phyloP scores from a whole-genome alignment of 2,329 filamentous ascomycete species.

The Penicillium sp. region DNA sequence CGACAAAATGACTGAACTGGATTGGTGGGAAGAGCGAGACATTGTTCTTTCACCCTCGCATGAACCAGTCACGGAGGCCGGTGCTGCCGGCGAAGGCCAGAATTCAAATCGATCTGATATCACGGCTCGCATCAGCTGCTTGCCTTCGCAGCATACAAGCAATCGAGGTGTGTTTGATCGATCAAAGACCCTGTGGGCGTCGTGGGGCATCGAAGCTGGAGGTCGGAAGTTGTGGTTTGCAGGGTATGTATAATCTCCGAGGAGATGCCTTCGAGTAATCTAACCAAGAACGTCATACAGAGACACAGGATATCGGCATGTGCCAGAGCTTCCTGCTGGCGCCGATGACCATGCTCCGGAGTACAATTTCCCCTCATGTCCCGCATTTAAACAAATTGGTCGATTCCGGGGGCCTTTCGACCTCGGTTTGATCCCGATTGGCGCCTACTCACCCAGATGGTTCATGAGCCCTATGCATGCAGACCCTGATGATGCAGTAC shows the following conservation, averaged over 20 bases:
- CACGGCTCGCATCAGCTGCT: conserved; percentile 61
- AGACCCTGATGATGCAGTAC: conserved; percentile 76
- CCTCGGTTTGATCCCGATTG: conserved; percentile 84
- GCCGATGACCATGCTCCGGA: too few relatives aligned
- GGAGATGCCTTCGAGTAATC: too few relatives aligned
- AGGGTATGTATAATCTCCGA: conserved; percentile 50
- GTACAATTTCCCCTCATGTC: conserved; percentile 62
- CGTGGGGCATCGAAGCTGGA: conserved; percentile 68
- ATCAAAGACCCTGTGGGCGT: conserved; percentile 72
- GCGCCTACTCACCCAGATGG: conserved; percentile 73
- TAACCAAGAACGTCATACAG: too few relatives aligned
- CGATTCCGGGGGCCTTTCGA: conserved; percentile 74
- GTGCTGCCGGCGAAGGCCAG: too few relatives aligned
- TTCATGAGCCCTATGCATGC: too few relatives aligned
- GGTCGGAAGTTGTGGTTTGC: conserved; percentile 77
- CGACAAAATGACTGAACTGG: conserved; percentile 71
- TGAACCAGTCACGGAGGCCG: too few relatives aligned
- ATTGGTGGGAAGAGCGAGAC: conserved; percentile 87
- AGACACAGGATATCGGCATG: too few relatives aligned
- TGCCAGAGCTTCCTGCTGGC: too few relatives aligned
- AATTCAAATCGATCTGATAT: too few relatives aligned
- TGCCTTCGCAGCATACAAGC: conserved; percentile 76
- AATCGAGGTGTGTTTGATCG: conserved; percentile 61
- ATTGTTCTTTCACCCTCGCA: conserved; percentile 50
- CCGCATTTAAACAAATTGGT: conserved; percentile 79